Evolutionary conservation across 257 asterid species (phyloP), one percentile per base, ranked within the genome.

Genomic region (Craterostigma plantagineum): DNA sequence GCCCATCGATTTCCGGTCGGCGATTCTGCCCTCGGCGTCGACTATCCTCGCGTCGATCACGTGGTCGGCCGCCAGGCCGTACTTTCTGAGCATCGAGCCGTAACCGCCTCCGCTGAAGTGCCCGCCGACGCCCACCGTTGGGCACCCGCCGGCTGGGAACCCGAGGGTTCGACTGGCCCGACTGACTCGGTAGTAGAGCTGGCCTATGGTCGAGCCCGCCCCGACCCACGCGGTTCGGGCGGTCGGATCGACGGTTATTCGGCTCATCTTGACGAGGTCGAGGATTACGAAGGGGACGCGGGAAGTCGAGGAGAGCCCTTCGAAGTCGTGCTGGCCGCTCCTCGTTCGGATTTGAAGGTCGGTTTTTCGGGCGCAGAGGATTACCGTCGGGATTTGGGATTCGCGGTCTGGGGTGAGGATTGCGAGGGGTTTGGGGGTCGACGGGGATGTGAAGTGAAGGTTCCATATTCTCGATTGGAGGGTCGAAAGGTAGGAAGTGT

Each of bases 291-390:
- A 62, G 2, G 68, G 59, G 43, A 51, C 35, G 2, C n/a, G 9
- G 0, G 63, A 43, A n/a, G n/a, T n/a, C n/a, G n/a, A 62, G 7
- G 68, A 62, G 1, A 49, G 52, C 23, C 57, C 66, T 16, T 60
- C 66, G n/a, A 27, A 27, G 45, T 60, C 65, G 39, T 61, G 63
- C 40, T 62, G 58, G 3, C 63, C 67, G 7, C 67, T 56, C 14
- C 62, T 44, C 7, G 56, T 56, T 43, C 63, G 42, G 8, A 56
- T 52, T 10, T 56, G 49, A 10, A 62, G 12, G 9, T 4, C 45
- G 9, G 0, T 47, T 2, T 42, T 4, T 16, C 14, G 56, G n/a
- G 63, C 49, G 8, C 68, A 62, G 42, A 0, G 5, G 16, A 62
- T 8, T 45, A 48, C 13, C 5, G 53, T 13, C 8, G 38, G 50